Percentiles rank a stretch among this genome's conserved stretches.
phyloP scores from a whole-genome alignment of 208 protist species.

The Porcisia deanei region DNA sequence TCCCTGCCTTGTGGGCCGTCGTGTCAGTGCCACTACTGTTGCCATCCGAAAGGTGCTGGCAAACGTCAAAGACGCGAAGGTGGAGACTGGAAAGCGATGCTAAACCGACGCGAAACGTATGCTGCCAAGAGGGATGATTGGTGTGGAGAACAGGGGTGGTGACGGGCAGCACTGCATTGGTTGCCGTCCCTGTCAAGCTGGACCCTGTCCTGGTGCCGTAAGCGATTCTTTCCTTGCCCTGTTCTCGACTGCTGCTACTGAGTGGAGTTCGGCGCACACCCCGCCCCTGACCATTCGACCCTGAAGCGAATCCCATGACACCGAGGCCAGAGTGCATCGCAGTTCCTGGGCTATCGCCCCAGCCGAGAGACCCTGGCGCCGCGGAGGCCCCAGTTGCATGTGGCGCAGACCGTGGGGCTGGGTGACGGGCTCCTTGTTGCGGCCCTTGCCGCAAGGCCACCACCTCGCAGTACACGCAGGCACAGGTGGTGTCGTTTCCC shows the following conservation, averaged over 20 bases:
- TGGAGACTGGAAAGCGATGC: conserved; percentile 19
- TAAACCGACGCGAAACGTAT: conserved; percentile 32
- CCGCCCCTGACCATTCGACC: neutral
- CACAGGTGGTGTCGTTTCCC: neutral
- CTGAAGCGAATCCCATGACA: neutral
- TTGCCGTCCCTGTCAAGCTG: neutral
- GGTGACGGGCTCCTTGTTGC: neutral
- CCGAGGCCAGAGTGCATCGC: neutral
- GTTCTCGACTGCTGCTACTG: neutral
- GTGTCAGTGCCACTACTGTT: neutral
- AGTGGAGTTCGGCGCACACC: neutral
- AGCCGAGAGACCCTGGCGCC: neutral
- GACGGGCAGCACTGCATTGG: conserved; percentile 14
- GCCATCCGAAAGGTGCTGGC: neutral
- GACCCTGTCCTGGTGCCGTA: neutral
- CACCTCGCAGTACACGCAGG: conserved; percentile 28
- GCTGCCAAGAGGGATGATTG: conserved; percentile 32
- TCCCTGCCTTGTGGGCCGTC: neutral
- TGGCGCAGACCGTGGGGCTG: too few relatives aligned
- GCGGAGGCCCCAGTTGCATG: neutral
- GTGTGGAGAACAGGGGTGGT: conserved; percentile 22
- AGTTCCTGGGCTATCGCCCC: neutral
- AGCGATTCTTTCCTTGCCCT: neutral
- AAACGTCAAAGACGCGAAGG: conserved; percentile 34
- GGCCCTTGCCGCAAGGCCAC: conserved; percentile 8